Percentiles rank a stretch among this genome's conserved stretches.
phyloP scores from a whole-genome alignment of 2,329 filamentous ascomycete species.

The Aureobasidium namibiae region DNA sequence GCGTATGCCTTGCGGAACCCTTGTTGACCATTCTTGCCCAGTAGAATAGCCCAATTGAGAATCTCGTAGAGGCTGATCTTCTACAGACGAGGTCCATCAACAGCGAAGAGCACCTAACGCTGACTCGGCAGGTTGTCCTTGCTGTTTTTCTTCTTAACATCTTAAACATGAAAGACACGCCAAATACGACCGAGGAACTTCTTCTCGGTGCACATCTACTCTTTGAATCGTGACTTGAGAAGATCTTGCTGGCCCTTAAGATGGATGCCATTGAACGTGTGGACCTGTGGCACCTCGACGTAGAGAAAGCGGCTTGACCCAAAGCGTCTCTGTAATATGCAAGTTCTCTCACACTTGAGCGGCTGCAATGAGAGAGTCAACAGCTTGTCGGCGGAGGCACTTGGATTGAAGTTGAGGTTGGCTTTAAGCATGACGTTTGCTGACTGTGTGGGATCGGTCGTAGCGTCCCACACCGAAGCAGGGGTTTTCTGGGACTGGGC shows the following conservation, averaged over 20 bases:
- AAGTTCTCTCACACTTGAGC: slow-evolving; percentile 16
- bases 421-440: slow-evolving; percentile 7
- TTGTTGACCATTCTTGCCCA: slow-evolving; percentile 28
- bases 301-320: slow-evolving; percentile 36
- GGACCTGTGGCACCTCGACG: slow-evolving; percentile 28
- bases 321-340: slow-evolving; percentile 22
- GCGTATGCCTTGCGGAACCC: slow-evolving; percentile 35
- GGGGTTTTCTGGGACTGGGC: not conserved
- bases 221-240: slow-evolving; percentile 21
- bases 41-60: slow-evolving; percentile 33
- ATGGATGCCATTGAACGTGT: slow-evolving; percentile 11
- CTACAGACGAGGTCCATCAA: slow-evolving; percentile 16
- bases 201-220: slow-evolving; percentile 31
- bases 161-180: slow-evolving; percentile 32
- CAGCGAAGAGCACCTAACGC: slow-evolving; percentile 21
- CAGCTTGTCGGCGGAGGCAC: slow-evolving; percentile 8
- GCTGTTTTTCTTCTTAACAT: slow-evolving; percentile 21
- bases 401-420: not conserved
- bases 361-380: slow-evolving; percentile 19
- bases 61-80: slow-evolving; percentile 22
- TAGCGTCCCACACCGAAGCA: not conserved
- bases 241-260: slow-evolving; percentile 18
- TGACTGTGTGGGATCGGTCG: not conserved
- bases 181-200: slow-evolving; percentile 34
- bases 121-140: slow-evolving; percentile 5